Conservation (phyloP, 1,139 yeast species). For the Debaryomycetaceae sp. region DNA sequence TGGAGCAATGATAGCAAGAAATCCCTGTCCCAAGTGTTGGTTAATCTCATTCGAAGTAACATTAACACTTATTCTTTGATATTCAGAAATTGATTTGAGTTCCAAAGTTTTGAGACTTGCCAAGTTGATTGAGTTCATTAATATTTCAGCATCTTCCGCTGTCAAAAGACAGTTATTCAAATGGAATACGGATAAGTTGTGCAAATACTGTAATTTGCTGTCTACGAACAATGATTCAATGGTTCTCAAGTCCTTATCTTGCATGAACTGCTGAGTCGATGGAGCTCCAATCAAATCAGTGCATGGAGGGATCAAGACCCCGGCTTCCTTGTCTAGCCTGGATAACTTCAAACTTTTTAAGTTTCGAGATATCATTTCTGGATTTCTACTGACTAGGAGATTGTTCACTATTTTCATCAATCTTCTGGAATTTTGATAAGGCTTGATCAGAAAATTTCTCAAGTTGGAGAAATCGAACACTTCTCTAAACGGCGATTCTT, state of each 20-base stretch:
- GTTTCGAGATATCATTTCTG: constrained; percentile 9
- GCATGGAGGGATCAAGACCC: constrained; percentile 15
- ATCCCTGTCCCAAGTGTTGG: constrained; percentile 19
- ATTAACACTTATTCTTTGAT: constrained; percentile 9
- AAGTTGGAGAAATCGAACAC: constrained; percentile 21
- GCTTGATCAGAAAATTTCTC: constrained; percentile 23
- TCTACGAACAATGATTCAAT: constrained; percentile 11
- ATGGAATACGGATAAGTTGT: constrained; percentile 19
- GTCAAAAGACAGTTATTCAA: constrained; percentile 25
- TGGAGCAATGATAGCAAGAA: constrained; percentile 24
- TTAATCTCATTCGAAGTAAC: constrained; percentile 1
- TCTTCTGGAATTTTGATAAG: constrained; percentile 20
- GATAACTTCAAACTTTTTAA: constrained; percentile 18
- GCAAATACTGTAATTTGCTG: constrained; percentile 12
- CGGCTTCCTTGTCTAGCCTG: constrained; percentile 15
- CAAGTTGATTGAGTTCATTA: constrained; percentile 20
- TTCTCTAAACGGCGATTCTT: constrained; percentile 3
- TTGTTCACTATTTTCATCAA: constrained; percentile 17
- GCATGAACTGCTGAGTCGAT: constrained; percentile 1
- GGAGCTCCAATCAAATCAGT: constrained; percentile 9
- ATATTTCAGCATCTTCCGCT: constrained; percentile 19
- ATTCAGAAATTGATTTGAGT: constrained; percentile 28
- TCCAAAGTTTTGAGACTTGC: constrained; percentile 18
- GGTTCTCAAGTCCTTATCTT: constrained; percentile 12
- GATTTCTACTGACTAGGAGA: constrained; percentile 14